Base-by-base conservation (phyloP, 345 rosid species). In the Noccaea bulbosa region DNA sequence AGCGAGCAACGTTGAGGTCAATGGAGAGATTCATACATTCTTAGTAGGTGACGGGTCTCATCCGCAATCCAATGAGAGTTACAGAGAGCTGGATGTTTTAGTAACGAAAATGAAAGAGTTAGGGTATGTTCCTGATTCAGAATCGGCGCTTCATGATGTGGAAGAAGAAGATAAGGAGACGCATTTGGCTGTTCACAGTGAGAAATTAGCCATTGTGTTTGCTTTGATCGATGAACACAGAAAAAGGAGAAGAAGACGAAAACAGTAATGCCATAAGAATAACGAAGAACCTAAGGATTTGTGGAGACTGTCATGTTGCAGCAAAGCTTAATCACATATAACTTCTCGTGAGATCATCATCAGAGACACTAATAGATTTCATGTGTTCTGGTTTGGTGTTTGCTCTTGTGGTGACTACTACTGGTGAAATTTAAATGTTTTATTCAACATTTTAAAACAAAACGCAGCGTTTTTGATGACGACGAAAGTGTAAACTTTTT, bases 81-180 rank as follows among this genome's bases (percentile, higher is more conserved):
- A 85, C 54, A 49, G 80, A 67, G 82, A 81, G 71, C 62, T 89
- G 24, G 88, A 83, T 53, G 72, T 79, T n/a, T 56, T 89, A 34
- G 74, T 84, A 33, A 81, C 78, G 63, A 89, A 86, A 65, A 85
- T 89, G 92, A 89, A 85, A 74, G 87, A 81, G 66, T 54, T 72
- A 9, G 90, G 90, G 58, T 89, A 89, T 72, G 70, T 73, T 64
- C 90, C 96, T 0, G 86, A 84, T 52, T 85, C 82, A 2, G 86
- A 77, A 54, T 83, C 87, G 0, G 92, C 96, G 0, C 88, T 89
- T 32, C 96, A 89, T 55, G 96, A 89, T 74, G 86, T 87, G 46
- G 96, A 89, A 70, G 89, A 87, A 51, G 92, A 87, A 82, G 96
- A 89, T 71, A 89, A 89, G 62, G 96, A 84, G 70, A 49, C 83